A percentile compares a stretch with the other conserved stretches of the same genome.
These are phyloP conservation scores for Yamadazyma kanchanaburiensis DNA, from an alignment of 1,139 yeast species.

Conservation along the genomic window DNA sequence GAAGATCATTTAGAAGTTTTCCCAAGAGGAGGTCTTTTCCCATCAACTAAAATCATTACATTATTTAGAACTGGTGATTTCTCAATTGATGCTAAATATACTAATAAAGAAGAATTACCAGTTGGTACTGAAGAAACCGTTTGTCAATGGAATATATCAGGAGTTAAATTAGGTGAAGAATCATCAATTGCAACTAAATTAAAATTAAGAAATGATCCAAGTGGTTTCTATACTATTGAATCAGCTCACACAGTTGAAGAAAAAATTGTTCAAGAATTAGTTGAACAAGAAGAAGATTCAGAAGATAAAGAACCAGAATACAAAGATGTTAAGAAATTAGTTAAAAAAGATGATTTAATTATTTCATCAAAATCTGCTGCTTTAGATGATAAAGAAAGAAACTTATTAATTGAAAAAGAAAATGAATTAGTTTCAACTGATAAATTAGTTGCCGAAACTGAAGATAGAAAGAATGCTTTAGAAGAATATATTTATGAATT, in stretches of 20 bases:
- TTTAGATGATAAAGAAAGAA: constrained; percentile 56
- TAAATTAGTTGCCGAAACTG: constrained; percentile 97
- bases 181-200: constrained; percentile 82
- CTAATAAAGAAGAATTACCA: constrained; percentile 72
- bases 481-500: constrained; percentile 98
- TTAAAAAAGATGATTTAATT: constrained; percentile 79
- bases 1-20: constrained; percentile 93
- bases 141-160: constrained; percentile 84
- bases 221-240: constrained; percentile 92
- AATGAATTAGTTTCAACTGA: constrained; percentile 82
- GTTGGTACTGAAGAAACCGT: constrained; percentile 63
- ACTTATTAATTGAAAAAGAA: constrained; percentile 74
- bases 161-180: constrained; percentile 77
- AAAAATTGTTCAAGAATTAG: constrained; percentile 76
- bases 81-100: constrained; percentile 81
- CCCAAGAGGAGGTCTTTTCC: constrained; percentile 92
- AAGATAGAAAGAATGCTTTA: constrained; percentile 96
- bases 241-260: constrained; percentile 95
- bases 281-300: constrained; percentile 54
- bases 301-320: constrained; percentile 72
- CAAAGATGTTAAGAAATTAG: constrained; percentile 88
- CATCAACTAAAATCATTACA: constrained; percentile 93
- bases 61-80: constrained; percentile 90
- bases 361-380: constrained; percentile 55
- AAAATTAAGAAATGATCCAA: constrained; percentile 95